Evolutionary conservation across 257 asterid genomes (phyloP), one percentile per base, ranked within the genome.

Genomic region (Solanum piurae): DNA sequence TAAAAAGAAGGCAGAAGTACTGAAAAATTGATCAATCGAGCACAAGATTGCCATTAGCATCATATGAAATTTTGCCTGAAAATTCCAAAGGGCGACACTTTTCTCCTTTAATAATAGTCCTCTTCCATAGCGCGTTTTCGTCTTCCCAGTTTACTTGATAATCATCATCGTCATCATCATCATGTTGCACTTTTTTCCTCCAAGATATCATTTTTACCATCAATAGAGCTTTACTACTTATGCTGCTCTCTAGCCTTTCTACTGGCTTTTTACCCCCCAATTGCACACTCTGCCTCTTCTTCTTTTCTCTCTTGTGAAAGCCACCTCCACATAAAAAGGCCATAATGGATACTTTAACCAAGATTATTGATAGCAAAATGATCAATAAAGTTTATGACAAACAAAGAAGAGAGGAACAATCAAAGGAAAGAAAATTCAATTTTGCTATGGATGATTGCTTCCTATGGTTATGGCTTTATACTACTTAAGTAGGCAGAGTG

Each of bases 31-130:
- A 80, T 80, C 37, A 91, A 79, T 91, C 95, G 4, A 92, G 90
- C 52, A 95, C 38, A 66, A 92, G 93, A 88, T 95, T 96, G 18
- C 98, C 98, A n/a, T 93, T 82, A 0, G 90, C 79, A 85, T 96
- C 98, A 12, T 96, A 95, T 91, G 91, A 86, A 91, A 96, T 96
- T 90, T 92, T 92, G 52, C 98, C 98, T 1, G 98, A 95, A 72
- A 95, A 94, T 49, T 94, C 91, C 85, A 93, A n/a, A 0, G 98
- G 98, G 1, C 94, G 94, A 85, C 98, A 96, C 89, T 92, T 94
- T 29, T 91, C 98, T 8, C 98, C 98, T 85, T 82, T 94, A 72
- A 96, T 93, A 55, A 96, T 95, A 12, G 95, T 91, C 88, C 95
- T 96, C 94, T 90, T 96, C 98, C 98, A 96, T 6, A 96, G 66